Conservation (phyloP, 495 filamentous ascomycete species). For the Penicillium herquei region DNA sequence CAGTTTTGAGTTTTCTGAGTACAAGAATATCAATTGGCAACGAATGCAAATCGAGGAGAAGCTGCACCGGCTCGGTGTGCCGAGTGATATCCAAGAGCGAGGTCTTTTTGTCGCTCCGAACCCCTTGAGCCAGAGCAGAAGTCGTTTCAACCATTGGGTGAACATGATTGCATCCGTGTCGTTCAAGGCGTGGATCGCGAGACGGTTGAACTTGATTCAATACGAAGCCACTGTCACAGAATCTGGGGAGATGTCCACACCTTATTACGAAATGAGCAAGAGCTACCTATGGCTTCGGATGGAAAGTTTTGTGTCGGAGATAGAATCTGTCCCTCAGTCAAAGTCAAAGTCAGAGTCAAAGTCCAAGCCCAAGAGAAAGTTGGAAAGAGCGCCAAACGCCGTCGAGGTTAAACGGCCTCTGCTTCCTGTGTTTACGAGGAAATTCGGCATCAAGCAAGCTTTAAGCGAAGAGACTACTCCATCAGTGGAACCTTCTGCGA, state of each 20-base stretch:
- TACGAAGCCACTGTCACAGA: too few species aligned
- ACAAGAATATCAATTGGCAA: slow-evolving; percentile 25
- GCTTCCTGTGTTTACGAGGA: not conserved
- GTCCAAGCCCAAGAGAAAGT: too few species aligned
- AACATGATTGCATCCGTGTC: not conserved
- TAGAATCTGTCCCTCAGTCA: not conserved
- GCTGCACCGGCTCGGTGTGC: slow-evolving; percentile 13
- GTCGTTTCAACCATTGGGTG: slow-evolving; percentile 18
- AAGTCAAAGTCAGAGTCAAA: not conserved
- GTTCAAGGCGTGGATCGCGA: not conserved
- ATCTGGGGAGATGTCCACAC: too few species aligned
- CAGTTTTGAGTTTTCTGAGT: not conserved
- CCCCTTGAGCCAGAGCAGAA: slow-evolving; percentile 22
- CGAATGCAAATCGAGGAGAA: slow-evolving; percentile 22
- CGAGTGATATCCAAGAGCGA: slow-evolving; percentile 15
- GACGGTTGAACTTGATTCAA: not conserved
- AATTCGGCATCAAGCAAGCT: not conserved
- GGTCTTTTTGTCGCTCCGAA: slow-evolving; percentile 16
- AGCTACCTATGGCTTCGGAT: too few species aligned
- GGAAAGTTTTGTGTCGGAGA: not conserved
- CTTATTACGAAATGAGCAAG: too few species aligned
- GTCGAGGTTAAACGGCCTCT: not conserved
- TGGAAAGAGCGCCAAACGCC: too few species aligned
- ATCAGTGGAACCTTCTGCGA: not conserved
- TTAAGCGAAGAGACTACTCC: not conserved